phyloP scores from a whole-genome alignment of 208 protist species.

The Wallacemonas collosoma region DNA sequence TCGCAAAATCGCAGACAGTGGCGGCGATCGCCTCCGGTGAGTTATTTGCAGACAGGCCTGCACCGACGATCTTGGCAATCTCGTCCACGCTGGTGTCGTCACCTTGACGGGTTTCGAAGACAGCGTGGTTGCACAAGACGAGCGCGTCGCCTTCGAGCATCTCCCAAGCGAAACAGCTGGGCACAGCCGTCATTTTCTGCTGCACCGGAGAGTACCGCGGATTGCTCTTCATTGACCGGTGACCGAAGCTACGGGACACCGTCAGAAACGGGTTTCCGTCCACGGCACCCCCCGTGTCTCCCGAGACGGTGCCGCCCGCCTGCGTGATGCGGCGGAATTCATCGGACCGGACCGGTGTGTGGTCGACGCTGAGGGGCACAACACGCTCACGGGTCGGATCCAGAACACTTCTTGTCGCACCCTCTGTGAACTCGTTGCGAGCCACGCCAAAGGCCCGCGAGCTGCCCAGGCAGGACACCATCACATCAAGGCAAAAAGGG shows the following conservation, averaged over 20 bases:
- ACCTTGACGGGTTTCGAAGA: slow-evolving; percentile 65
- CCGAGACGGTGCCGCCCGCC: slow-evolving; percentile 62
- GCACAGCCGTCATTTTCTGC: slow-evolving; percentile 80
- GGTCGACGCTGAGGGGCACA: slow-evolving; percentile 73
- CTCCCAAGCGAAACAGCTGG: slow-evolving; percentile 62
- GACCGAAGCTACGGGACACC: slow-evolving; percentile 78
- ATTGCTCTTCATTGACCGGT: slow-evolving; percentile 83
- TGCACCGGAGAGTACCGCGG: slow-evolving; percentile 46
- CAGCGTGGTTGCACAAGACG: slow-evolving; percentile 71
- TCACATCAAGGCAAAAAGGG: slow-evolving; percentile 63
- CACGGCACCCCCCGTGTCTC: slow-evolving; percentile 49
- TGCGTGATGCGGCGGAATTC: slow-evolving; percentile 71
- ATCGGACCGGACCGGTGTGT: slow-evolving; percentile 47
- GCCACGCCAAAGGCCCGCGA: slow-evolving; percentile 82
- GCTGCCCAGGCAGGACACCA: slow-evolving; percentile 62
- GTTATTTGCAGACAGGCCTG: slow-evolving; percentile 35
- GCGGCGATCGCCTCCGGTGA: slow-evolving; percentile 59
- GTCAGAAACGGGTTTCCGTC: slow-evolving; percentile 78
- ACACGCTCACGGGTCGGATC: slow-evolving; percentile 57
- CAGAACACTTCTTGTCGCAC: slow-evolving; percentile 34
- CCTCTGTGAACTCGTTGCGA: slow-evolving; percentile 44
- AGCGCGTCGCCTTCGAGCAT: slow-evolving; percentile 79
- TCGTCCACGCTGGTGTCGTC: slow-evolving; percentile 79
- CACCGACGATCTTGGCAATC: slow-evolving; percentile 63
- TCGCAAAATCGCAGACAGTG: slow-evolving; percentile 75